Base-by-base conservation (phyloP, 176 grass and related monocot species). In the Paspalum notatum region DNA sequence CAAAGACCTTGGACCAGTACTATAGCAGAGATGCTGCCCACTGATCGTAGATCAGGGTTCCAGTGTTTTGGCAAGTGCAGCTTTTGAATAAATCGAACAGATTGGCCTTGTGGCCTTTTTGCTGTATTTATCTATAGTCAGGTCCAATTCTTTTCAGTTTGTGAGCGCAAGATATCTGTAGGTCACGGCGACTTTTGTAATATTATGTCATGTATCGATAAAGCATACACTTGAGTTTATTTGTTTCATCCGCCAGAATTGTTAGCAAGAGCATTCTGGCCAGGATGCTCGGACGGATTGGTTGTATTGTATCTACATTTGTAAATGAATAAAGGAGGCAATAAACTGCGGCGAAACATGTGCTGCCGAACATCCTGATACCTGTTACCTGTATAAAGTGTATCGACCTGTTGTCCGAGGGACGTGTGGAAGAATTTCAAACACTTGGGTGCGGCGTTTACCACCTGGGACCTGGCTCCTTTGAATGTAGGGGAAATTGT, bases 1-100 rank as follows among this genome's bases (percentile, higher is more conserved):
- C 91, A 5, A 99, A 99, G 87, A 99, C 97, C 18, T 85, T 99
- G 85, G 97, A 99, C 70, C 82, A 84, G 48, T 99, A 87, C 89
- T 99, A 99, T 75, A 95, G 90, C 90, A 92, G 92, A 88, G 97
- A 99, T 49, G 84, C 89, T 9, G 16, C 89, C 53, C 82, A 95
- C 53, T 95, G 81, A 91, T 93, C 62, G 46, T 46, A 78, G 66
- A 74, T 72, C 52, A 78, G 59, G 61, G 58, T 67, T 86, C 43
- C 67, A 39, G 66, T 83, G 52, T 79, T 85, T 77, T 78, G 58
- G 63, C 78, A 79, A 78, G 66, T 60, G 88, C 88, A 74, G 78
- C 59, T 85, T 85, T 85, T 85, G 78, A 88, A 91, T 91, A 88
- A 90, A 88, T 66, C 53, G 51, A 82, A 85, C 72, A 74, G 52